phyloP scores from a whole-genome alignment of 2,329 filamentous ascomycete genomes.

The Phialophora expanda region DNA sequence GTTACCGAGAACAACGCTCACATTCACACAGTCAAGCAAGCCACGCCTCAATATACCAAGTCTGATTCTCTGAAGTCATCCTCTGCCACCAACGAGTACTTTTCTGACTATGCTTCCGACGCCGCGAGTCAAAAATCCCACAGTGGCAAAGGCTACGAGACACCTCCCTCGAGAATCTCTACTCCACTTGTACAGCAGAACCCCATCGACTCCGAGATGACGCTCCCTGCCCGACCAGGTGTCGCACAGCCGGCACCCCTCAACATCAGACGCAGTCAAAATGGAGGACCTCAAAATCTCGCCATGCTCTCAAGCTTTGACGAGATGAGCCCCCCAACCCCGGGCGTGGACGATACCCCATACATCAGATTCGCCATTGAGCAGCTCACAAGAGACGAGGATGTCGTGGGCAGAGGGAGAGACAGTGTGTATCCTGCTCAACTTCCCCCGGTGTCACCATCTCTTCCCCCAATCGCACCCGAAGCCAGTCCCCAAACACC shows the following conservation, averaged over 20 bases:
- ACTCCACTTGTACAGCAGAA: conserved; percentile 35
- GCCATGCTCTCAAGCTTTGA: conserved; percentile 41
- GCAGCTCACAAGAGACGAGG: conserved; percentile 77
- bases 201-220: conserved; percentile 39
- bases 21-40: conserved; percentile 49
- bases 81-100: conserved; percentile 56
- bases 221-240: conserved; percentile 33
- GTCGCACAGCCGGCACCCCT: conserved; percentile 36
- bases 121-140: conserved; percentile 46
- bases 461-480: conserved; percentile 5
- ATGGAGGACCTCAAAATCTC: conserved; percentile 40
- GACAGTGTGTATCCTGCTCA: conserved; percentile 49
- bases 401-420: conserved; percentile 61
- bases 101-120: conserved; percentile 51
- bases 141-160: conserved; percentile 50
- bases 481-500: conserved; percentile 9
- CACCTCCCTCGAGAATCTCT: conserved; percentile 48
- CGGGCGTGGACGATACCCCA: conserved; percentile 80
- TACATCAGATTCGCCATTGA: conserved; percentile 91
- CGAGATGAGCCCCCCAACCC: conserved; percentile 62
- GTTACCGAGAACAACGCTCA: conserved; percentile 36
- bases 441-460: conserved; percentile 23
- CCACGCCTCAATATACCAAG: conserved; percentile 52
- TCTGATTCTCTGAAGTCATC: conserved; percentile 54
- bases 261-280: conserved; percentile 27